phyloP scores from a whole-genome alignment of 2,329 filamentous ascomycete genomes.

The Phaeophleospora eucalypticola region DNA sequence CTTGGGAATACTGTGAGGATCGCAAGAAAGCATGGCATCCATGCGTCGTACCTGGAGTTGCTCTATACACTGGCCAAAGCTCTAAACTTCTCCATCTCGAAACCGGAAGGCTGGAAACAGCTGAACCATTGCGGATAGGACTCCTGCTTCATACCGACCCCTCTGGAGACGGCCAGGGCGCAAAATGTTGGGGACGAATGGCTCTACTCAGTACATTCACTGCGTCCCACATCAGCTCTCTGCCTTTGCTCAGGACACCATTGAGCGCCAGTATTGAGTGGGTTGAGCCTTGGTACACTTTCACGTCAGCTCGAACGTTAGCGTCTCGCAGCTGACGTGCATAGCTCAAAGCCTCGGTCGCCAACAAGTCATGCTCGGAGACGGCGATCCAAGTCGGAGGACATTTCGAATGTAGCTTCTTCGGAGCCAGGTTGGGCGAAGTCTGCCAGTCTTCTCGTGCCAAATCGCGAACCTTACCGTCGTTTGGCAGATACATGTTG shows the following conservation, averaged over 20 bases:
- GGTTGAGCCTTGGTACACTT: conserved; percentile 19
- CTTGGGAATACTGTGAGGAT: conserved; percentile 44
- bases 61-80: conserved; percentile 43
- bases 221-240: conserved; percentile 19
- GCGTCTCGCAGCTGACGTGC: conserved; percentile 14
- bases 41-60: conserved; percentile 39
- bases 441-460: conserved; percentile 19
- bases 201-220: conserved; percentile 13
- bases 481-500: conserved; percentile 17
- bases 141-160: not conserved
- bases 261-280: conserved; percentile 18
- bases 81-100: conserved; percentile 16
- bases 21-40: conserved; percentile 38
- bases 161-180: conserved; percentile 5
- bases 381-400: conserved; percentile 21
- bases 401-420: conserved; percentile 16
- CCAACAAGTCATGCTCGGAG: conserved; percentile 18
- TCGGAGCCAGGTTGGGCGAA: conserved; percentile 17
- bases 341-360: conserved; percentile 17
- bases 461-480: not conserved
- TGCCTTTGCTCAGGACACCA: conserved; percentile 14
- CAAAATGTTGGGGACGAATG: conserved; percentile 13
- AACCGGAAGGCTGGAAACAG: conserved; percentile 2
- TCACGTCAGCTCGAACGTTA: conserved; percentile 14
- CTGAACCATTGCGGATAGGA: not conserved